Base-by-base conservation (phyloP, 1,284 basidiomycete species). In the Veloboletus limbatus region DNA sequence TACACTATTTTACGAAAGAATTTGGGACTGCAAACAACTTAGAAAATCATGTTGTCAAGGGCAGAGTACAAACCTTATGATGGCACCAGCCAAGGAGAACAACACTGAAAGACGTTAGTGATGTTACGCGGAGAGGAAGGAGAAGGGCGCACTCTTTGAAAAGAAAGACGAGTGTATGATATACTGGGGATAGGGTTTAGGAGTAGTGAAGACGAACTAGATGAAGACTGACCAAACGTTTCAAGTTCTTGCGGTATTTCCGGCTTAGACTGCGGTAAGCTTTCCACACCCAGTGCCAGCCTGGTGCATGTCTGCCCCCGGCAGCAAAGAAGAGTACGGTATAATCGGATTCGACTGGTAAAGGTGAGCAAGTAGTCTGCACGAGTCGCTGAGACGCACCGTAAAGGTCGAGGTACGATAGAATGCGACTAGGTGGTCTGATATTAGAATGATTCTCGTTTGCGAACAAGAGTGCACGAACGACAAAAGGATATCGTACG, bases 201-300 rank as follows among this genome's bases (percentile, higher is more conserved):
- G 36, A 33, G 10, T 7, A 28, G 26, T 22, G 7, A 2, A 17
- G 40, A 27, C 6, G 31, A 43, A 24, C 0, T 4, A 24, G 13
- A 34, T 9, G 27, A 25, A 40, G 8, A 62, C 80, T 50, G 49
- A 86, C 86, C 66, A 92, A 61, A 60, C 81, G 80, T 65, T 93
- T 92, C 48, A 93, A 67, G 60, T 93, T 91, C 71, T 93, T 93
- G 44, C 91, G 78, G 61, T 91, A 93, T 66, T 90, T 91, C 43
- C 88, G 72, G 60, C 77, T 87, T 31, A 92, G 69, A 59, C 84
- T 85, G 22, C 88, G 76, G 62, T 92, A 92, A 2, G 88, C 86
- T 58, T 89, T 90, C 90, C 90, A 92, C 25, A 92, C 78, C 89
- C 89, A 93, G 53, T 84, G 89, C 90, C 90, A 92, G 28, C 78